These are phyloP conservation scores for Trypanosoma grayi DNA, from an alignment of 208 protist genomes.

Conservation along the genomic window DNA sequence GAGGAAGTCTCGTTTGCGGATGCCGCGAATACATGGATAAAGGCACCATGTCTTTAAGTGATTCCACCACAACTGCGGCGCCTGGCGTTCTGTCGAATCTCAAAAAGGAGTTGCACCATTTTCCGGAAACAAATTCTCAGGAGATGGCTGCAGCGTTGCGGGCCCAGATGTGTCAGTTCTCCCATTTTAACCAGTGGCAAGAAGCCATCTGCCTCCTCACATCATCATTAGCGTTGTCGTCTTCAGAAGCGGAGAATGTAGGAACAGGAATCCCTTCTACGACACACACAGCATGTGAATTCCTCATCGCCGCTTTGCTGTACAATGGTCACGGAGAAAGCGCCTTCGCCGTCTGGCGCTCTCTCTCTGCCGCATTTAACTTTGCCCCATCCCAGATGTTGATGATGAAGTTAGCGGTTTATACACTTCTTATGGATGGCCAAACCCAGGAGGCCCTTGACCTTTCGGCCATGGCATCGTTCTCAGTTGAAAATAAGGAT, in stretches of 20 bases:
- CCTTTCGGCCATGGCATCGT: slow-evolving; percentile 15
- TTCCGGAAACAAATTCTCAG: not conserved
- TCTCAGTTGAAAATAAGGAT: not conserved
- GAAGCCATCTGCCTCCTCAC: slow-evolving; percentile 13
- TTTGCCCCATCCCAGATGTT: slow-evolving; percentile 17
- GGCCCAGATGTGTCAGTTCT: not conserved
- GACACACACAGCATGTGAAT: too few relatives aligned
- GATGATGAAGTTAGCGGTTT: slow-evolving; percentile 38
- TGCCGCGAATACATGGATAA: slow-evolving; percentile 2
- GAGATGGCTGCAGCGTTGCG: not conserved
- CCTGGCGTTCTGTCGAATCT: not conserved
- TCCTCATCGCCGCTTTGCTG: slow-evolving; percentile 27
- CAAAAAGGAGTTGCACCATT: not conserved
- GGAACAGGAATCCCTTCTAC: too few relatives aligned
- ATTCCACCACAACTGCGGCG: not conserved
- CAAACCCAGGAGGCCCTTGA: slow-evolving; percentile 35
- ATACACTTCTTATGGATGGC: slow-evolving; percentile 41
- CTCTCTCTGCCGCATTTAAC: slow-evolving; percentile 7
- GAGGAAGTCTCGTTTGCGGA: not conserved
- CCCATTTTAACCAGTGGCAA: slow-evolving; percentile 11
- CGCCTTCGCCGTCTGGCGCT: slow-evolving; percentile 32
- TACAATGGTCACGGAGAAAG: slow-evolving; percentile 23
- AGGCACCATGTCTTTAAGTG: not conserved
- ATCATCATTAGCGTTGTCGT: not conserved
- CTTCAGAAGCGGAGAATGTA: too few relatives aligned